Percentiles rank a stretch among this genome's conserved stretches.
phyloP scores from a whole-genome alignment of 1,284 basidiomycete genomes.

The Exsudoporus floridanus region DNA sequence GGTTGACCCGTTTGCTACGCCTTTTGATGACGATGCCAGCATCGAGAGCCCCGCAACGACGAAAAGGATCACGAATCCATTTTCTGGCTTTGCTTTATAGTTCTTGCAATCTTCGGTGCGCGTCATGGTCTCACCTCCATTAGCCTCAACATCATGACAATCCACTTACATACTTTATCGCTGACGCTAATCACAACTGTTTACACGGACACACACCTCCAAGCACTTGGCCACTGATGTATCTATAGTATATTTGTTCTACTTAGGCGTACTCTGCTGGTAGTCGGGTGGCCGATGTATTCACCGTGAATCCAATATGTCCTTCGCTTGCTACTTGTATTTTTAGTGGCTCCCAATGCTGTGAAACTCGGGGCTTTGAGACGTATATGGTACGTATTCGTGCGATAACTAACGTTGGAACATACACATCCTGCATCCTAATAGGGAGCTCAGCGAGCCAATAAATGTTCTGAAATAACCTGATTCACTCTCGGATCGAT shows the following conservation, averaged over 20 bases:
- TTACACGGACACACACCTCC: conserved; percentile 7
- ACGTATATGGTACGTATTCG: not conserved
- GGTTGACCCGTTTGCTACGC: conserved; percentile 66
- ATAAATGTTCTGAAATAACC: conserved; percentile 25
- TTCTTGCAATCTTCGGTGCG: not conserved
- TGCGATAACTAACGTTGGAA: not conserved
- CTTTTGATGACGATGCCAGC: conserved; percentile 69
- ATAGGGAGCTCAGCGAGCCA: conserved; percentile 12
- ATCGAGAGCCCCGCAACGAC: conserved; percentile 24
- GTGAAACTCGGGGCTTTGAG: not conserved
- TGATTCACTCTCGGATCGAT: conserved; percentile 31
- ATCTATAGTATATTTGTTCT: conserved; percentile 23
- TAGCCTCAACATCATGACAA: not conserved
- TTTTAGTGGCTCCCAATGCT: not conserved
- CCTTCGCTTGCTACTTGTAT: not conserved
- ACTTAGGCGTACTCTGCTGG: not conserved
- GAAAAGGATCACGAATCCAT: conserved; percentile 33
- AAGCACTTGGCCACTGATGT: conserved; percentile 17
- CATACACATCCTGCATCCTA: not conserved
- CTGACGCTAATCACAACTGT: conserved; percentile 9
- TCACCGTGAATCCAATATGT: conserved; percentile 1
- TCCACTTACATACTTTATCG: conserved; percentile 17
- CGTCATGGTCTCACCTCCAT: not conserved
- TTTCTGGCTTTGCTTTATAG: conserved; percentile 30
- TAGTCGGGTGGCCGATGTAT: conserved; percentile 9